phyloP scores from a whole-genome alignment of 176 grass and related monocot genomes.

The Triticum urartu region DNA sequence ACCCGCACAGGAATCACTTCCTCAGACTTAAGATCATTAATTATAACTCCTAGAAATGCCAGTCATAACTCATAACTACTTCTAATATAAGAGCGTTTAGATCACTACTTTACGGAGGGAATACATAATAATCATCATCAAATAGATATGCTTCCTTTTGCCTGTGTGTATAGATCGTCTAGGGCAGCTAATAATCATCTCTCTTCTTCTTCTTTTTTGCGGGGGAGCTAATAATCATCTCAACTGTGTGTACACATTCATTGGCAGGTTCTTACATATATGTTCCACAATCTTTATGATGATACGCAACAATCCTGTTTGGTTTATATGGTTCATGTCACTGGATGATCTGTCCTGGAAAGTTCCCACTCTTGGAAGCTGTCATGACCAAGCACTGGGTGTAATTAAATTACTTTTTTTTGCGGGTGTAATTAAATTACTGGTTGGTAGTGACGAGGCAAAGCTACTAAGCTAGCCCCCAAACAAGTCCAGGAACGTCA shows the following conservation, averaged over 20 bases:
- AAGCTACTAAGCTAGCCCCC: constrained; percentile 10
- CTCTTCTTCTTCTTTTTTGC: too few species aligned
- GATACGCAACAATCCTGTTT: too few species aligned
- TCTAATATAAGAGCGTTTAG: too few species aligned
- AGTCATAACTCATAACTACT: too few species aligned
- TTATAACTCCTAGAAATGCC: too few species aligned
- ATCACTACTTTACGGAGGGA: too few species aligned
- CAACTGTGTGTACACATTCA: neutral
- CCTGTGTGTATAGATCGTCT: neutral
- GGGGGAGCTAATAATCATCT: neutral
- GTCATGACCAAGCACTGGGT: neutral
- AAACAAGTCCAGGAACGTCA: constrained; percentile 41
- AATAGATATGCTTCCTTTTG: neutral
- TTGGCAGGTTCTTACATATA: neutral
- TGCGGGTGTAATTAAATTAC: neutral
- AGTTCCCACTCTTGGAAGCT: constrained; percentile 16
- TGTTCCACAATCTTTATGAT: neutral
- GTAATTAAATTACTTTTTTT: neutral
- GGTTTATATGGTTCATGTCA: neutral
- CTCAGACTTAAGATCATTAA: too few species aligned
- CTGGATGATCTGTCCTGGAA: neutral
- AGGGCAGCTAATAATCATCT: neutral
- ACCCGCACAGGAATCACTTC: too few species aligned
- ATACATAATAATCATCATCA: neutral
- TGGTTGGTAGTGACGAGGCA: neutral